Percentiles rank a stretch among this genome's conserved stretches.
These are phyloP conservation scores for Arthroderma sp. DNA, from an alignment of 2,329 filamentous ascomycete species.

Conservation along the genomic window DNA sequence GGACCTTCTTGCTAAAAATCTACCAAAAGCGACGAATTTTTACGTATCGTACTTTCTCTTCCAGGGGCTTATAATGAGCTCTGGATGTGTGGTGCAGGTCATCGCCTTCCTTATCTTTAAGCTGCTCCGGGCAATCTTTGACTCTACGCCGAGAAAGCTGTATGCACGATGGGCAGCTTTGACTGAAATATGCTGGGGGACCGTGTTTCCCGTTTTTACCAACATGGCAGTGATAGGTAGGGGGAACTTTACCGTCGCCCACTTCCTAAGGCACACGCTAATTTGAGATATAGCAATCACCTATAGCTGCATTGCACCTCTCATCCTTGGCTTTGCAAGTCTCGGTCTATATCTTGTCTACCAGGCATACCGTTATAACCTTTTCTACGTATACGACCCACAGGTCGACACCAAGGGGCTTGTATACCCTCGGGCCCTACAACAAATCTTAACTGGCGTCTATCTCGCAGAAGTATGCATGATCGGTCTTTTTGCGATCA, in stretches of 20 bases:
- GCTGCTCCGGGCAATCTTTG: constrained; percentile 58
- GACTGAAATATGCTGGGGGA: constrained; percentile 70
- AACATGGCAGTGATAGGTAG: constrained; percentile 71
- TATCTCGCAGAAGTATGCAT: constrained; percentile 76
- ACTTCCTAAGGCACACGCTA: not conserved
- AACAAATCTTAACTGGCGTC: constrained; percentile 70
- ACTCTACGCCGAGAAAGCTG: constrained; percentile 61
- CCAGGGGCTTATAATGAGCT: constrained; percentile 68
- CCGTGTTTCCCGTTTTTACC: constrained; percentile 61
- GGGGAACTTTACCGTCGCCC: constrained; percentile 13
- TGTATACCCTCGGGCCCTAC: constrained; percentile 71
- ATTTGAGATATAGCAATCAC: constrained; percentile 48
- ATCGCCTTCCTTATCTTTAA: constrained; percentile 59
- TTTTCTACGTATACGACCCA: constrained; percentile 73
- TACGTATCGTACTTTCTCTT: constrained; percentile 93
- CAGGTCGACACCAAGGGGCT: constrained; percentile 76
- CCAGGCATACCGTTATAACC: constrained; percentile 77
- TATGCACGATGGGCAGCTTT: constrained; percentile 64
- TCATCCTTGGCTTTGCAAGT: constrained; percentile 70
- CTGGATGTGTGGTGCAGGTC: constrained; percentile 59
- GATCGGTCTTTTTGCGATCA: constrained; percentile 69
- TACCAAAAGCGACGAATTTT: constrained; percentile 84
- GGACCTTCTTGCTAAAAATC: constrained; percentile 53
- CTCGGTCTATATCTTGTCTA: constrained; percentile 71
- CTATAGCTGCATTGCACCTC: constrained; percentile 75